Evolutionary conservation across 2,329 filamentous ascomycete genomes (phyloP), one percentile per base, ranked within the genome.

Genomic region (Aspergillus intermedius): DNA sequence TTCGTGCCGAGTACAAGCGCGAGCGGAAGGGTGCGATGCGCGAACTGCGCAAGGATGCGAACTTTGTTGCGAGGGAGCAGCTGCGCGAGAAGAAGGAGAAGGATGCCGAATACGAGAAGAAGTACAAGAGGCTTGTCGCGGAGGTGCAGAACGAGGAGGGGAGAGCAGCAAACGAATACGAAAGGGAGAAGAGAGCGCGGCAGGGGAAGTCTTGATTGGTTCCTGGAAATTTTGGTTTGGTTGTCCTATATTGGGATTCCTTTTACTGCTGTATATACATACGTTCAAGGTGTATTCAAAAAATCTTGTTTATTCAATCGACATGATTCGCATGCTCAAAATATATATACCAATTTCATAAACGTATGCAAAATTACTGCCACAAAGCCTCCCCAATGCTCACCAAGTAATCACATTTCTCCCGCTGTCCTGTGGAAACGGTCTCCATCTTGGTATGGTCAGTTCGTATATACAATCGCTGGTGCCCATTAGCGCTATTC

Each of bases 141-240:
- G 91, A 96, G 78, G 96, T 98, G 61, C 91, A 98, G 74, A 88
- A 86, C 58, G 87, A 95, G 73, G 93, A 96, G 69, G 91, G 91
- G 1, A 76, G 79, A 50, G 91, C 93, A 69, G 79, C 82, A 40
- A 97, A 97, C 71, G 81, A 79, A 44, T 97, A 97, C 78, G 91
- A 94, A 72, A 79, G 86, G 61, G 89, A 94, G 77, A 93, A 84
- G 77, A 78, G 80, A 66, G 77, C 77, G 66, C 80, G 90, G 69
- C 89, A 88, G 67, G 78, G 79, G 47, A 81, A 77, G 66, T 80
- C 76, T 58, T 72, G 63, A 56, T 49, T 3, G 28, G 8, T 19
- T 32, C 17, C 3, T 21, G 13, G 22, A 15, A 23, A 41, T 35
- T 48, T 48, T 37, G 10, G 12, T 45, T 23, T 25, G 13, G 25